Percentiles rank a stretch among this genome's conserved stretches.
Conservation (phyloP, 192 early-diverging fungal species). For the Coemansia sp. region DNA sequence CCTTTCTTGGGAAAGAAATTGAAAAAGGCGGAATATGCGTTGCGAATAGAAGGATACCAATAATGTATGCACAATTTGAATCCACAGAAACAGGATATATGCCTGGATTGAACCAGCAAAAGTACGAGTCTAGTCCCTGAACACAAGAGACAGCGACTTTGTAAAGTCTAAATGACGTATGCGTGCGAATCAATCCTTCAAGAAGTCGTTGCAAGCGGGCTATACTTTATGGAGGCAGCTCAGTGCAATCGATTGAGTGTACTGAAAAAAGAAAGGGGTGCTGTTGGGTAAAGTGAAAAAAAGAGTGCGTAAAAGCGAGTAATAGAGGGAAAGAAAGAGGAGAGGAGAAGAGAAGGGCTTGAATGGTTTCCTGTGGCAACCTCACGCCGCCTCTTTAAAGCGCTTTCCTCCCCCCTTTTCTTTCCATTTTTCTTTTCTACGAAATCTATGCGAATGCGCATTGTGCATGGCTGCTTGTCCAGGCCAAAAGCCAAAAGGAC, state of each 20-base stretch:
- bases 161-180: background rate
- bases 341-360: background rate
- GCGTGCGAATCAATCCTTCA: background rate
- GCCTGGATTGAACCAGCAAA: too few relatives aligned
- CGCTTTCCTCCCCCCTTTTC: too few relatives aligned
- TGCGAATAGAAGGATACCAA: too few relatives aligned
- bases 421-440: background rate
- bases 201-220: background rate
- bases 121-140: background rate
- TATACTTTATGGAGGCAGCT: too few relatives aligned
- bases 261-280: background rate
- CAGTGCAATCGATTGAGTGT: background rate
- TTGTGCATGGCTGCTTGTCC: background rate
- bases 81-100: too few relatives aligned
- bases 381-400: too few relatives aligned
- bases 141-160: background rate
- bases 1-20: too few relatives aligned
- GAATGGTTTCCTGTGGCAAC: too few relatives aligned
- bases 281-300: background rate
- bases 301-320: background rate
- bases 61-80: too few relatives aligned
- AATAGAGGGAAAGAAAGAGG: background rate
- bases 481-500: background rate
- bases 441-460: background rate
- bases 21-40: too few relatives aligned